Percentiles rank a stretch among this genome's conserved stretches.
phyloP scores from a whole-genome alignment of 1,284 basidiomycete genomes.

The Ceraceosorus guamensis region DNA sequence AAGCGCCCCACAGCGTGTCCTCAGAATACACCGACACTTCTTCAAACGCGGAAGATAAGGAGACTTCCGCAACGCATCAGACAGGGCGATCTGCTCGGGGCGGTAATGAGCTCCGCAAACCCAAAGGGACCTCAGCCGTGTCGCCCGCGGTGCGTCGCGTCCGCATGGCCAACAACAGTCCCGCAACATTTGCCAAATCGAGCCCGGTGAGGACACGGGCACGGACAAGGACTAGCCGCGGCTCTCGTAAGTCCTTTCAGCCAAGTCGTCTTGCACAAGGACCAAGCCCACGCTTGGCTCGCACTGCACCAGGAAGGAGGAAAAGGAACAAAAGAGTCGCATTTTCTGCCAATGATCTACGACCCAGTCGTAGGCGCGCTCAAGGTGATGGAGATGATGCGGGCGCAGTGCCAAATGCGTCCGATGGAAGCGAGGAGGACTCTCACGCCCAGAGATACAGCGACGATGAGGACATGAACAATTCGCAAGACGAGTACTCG shows the following conservation, averaged over 20 bases:
- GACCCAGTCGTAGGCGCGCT: neutral
- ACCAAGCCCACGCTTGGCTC: neutral
- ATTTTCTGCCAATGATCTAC: neutral
- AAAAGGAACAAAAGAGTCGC: too few species aligned
- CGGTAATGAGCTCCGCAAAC: too few species aligned
- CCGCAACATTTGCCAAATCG: neutral
- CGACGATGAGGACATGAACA: neutral
- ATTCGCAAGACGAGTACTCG: neutral
- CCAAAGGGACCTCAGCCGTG: neutral
- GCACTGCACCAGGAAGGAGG: neutral
- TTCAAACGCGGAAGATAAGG: slow-evolving; percentile 7
- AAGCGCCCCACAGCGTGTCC: neutral
- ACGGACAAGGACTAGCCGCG: neutral
- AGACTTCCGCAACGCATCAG: neutral
- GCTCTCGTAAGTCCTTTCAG: neutral
- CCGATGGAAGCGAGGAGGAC: slow-evolving; percentile 1
- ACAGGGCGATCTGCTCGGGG: neutral
- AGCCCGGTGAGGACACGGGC: neutral
- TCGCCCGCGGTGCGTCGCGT: neutral
- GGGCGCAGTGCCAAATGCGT: slow-evolving; percentile 4
- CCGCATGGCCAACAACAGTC: neutral
- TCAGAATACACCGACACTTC: neutral
- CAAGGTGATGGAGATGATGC: slow-evolving; percentile 8
- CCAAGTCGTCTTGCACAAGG: neutral
- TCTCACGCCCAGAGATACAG: neutral